A percentile compares a stretch with the other conserved stretches of the same genome.
phyloP scores from a whole-genome alignment of 1,139 yeast genomes.

The Hyphopichia wangnamkhiaoensis region DNA sequence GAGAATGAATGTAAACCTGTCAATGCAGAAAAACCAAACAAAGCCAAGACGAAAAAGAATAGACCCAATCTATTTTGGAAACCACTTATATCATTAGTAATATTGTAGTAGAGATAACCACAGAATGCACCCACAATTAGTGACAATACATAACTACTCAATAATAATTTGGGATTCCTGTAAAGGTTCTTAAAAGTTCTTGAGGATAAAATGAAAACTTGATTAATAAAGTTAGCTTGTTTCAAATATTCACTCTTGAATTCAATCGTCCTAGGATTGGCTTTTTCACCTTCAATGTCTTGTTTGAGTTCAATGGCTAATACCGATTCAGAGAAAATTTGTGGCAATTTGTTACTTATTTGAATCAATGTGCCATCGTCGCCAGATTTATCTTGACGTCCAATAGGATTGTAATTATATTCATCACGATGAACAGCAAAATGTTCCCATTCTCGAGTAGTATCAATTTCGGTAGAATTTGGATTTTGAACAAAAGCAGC shows the following conservation, averaged over 20 bases:
- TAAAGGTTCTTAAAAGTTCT: slow-evolving; percentile 90
- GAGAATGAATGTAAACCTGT: slow-evolving; percentile 91
- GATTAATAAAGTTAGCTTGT: slow-evolving; percentile 61
- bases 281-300: slow-evolving; percentile 45
- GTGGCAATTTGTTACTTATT: slow-evolving; percentile 36
- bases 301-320: slow-evolving; percentile 48
- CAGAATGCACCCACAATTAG: slow-evolving; percentile 77
- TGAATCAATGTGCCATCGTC: slow-evolving; percentile 33
- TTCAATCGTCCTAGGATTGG: slow-evolving; percentile 32
- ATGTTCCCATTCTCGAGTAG: slow-evolving; percentile 88
- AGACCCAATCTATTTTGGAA: slow-evolving; percentile 93
- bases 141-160: slow-evolving; percentile 81
- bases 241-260: slow-evolving; percentile 37
- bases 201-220: slow-evolving; percentile 69
- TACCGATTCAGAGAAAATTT: slow-evolving; percentile 50
- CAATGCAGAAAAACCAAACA: slow-evolving; percentile 90
- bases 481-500: slow-evolving; percentile 30
- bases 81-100: slow-evolving; percentile 87
- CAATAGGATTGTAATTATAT: slow-evolving; percentile 29
- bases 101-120: slow-evolving; percentile 80
- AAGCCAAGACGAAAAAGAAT: slow-evolving; percentile 84
- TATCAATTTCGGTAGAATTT: slow-evolving; percentile 46
- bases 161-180: slow-evolving; percentile 81
- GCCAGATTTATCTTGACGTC: slow-evolving; percentile 18
- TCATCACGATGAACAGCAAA: slow-evolving; percentile 85